These are phyloP conservation scores for Blastobotrys proliferans DNA, from an alignment of 1,139 yeast genomes.

Conservation along the genomic window DNA sequence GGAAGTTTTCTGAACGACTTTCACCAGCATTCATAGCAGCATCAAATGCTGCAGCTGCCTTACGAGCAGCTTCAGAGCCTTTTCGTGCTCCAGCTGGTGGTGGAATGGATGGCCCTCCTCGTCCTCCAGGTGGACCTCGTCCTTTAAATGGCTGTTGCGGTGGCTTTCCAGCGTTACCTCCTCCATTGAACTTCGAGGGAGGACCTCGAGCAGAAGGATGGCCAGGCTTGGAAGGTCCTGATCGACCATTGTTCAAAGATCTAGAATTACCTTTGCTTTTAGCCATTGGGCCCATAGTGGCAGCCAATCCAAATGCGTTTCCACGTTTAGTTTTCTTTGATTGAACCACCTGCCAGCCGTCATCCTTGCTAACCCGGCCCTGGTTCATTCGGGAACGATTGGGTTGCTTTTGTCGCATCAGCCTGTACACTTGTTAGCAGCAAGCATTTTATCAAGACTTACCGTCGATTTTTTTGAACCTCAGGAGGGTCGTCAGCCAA, in stretches of 20 bases:
- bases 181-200: neutral
- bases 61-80: neutral
- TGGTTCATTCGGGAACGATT: too few relatives aligned
- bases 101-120: too few relatives aligned
- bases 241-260: too few relatives aligned
- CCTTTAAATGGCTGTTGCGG: too few relatives aligned
- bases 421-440: neutral
- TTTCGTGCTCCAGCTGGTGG: slow-evolving; percentile 7
- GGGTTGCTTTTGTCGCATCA: too few relatives aligned
- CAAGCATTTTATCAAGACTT: neutral
- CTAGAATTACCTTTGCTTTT: neutral
- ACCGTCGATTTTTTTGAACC: slow-evolving; percentile 1
- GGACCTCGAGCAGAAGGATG: neutral
- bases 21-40: neutral
- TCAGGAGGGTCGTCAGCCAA: slow-evolving; percentile 10
- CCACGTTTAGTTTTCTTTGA: neutral
- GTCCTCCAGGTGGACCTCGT: neutral
- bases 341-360: neutral
- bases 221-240: neutral
- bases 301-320: neutral
- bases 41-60: neutral
- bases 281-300: neutral
- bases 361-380: neutral
- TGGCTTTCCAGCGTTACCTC: neutral
- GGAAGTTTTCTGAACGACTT: too few relatives aligned